phyloP scores from a whole-genome alignment of 78 protist species.

The Isochrysis galbana region DNA sequence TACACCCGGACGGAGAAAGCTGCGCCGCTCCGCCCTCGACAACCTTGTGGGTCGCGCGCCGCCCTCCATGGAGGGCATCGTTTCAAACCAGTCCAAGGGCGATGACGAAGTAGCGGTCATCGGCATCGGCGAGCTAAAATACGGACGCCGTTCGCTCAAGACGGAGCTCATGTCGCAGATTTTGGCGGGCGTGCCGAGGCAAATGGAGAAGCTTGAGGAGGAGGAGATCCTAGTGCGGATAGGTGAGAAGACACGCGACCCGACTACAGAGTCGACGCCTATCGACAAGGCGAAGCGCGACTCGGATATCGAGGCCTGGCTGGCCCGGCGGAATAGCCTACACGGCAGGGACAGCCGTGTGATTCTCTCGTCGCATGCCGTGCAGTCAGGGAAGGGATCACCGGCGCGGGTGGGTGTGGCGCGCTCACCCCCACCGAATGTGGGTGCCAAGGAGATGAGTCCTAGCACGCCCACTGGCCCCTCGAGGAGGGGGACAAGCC shows the following conservation, averaged over 20 bases:
- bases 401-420: neutral
- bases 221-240: neutral
- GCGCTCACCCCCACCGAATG: neutral
- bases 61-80: slow-evolving; percentile 6
- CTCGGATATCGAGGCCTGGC: neutral
- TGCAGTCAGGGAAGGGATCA: too few species aligned
- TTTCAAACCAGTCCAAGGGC: neutral
- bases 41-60: neutral
- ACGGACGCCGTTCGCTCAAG: neutral
- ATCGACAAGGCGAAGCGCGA: neutral
- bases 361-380: too few species aligned
- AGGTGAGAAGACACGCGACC: neutral
- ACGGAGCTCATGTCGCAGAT: neutral
- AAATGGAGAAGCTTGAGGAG: neutral
- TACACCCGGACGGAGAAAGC: too few species aligned
- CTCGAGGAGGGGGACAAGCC: neutral
- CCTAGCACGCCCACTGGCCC: neutral
- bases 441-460: neutral
- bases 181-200: neutral
- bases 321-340: neutral
- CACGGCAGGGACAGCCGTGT: neutral
- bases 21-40: neutral
- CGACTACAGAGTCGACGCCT: neutral
- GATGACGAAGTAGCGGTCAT: neutral
- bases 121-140: neutral